Base-by-base conservation (phyloP, 2,329 filamentous ascomycete species). In the Xylariales sp. region DNA sequence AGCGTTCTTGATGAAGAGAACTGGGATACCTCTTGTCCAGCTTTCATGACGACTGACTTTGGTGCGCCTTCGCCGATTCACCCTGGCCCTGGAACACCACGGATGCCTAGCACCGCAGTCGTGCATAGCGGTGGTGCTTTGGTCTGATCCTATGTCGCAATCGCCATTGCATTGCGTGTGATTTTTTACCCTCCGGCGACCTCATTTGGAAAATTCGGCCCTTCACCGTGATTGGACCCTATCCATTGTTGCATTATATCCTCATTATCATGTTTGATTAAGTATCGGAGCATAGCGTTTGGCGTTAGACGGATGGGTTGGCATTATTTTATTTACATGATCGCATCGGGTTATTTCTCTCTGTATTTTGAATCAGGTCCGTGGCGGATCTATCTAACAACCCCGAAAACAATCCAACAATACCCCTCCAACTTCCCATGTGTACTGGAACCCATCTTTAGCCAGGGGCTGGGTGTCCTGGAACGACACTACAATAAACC, bases 1-100 rank as follows among this genome's bases (percentile, higher is more conserved):
- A 94, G 90, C 70, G 93, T 92, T 14, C 83, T 98, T 58, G 91
- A 92, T 68, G 94, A 97, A 75, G 92, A 96, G 78, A 85, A 82
- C 49, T 90, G 88, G 87, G 85, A 89, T 69, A 73, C 81, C 6
- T 79, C 79, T 53, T 78, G 79, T 14, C 74, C 80, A 10, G 75
- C 81, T 32, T 84, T 81, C 57, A 75, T 78, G 32, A 74, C 78
- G n/a, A 74, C 78, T 18, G 80, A 80, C 41, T 83, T 82, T 61
- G 76, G 72, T 57, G 65, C 78, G 36, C 65, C 76, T 30, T 78
- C 81, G 23, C 76, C 80, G 0, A 75, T 84, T 12, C 80, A 79
- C 61, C 71, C 80, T 3, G 78, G 76, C 61, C 71, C 80, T 8
- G 76, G 78, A 16, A 76, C 79, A 16, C 75, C 80, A 53, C 79